phyloP scores from a whole-genome alignment of 116 monocot species.

The Zostera marina region DNA sequence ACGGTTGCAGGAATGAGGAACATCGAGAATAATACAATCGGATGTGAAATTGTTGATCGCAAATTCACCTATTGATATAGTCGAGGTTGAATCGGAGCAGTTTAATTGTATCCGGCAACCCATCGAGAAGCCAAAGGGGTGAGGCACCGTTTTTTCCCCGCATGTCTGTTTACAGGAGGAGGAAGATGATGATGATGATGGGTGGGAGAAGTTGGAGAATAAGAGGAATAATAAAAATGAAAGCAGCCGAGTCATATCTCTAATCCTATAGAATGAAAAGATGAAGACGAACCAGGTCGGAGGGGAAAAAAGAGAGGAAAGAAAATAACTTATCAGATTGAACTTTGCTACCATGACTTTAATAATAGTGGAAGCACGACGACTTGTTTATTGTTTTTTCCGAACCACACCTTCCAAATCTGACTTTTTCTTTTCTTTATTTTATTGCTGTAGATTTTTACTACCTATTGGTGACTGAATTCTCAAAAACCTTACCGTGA shows the following conservation, averaged over 20 bases:
- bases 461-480: too few relatives aligned
- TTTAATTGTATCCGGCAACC: slow-evolving; percentile 19
- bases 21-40: slow-evolving; percentile 5
- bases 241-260: background rate
- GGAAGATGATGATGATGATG: background rate
- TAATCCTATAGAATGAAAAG: too few relatives aligned
- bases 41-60: slow-evolving; percentile 7
- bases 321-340: too few relatives aligned
- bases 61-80: slow-evolving; percentile 14
- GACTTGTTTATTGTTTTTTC: too few relatives aligned
- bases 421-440: too few relatives aligned
- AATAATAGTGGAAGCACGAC: too few relatives aligned
- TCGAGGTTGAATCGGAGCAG: slow-evolving; percentile 9
- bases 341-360: too few relatives aligned
- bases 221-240: background rate
- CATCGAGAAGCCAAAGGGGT: slow-evolving; percentile 49
- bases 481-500: too few relatives aligned
- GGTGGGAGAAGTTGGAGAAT: background rate
- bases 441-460: too few relatives aligned
- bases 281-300: too few relatives aligned
- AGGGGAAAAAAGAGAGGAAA: too few relatives aligned
- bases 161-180: slow-evolving; percentile 23
- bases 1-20: slow-evolving; percentile 11
- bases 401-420: too few relatives aligned
- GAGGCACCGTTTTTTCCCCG: slow-evolving; percentile 21